A percentile compares a stretch with the other conserved stretches of the same genome.
Evolutionary conservation across 2,329 filamentous ascomycete species (phyloP).

Genomic region (Colletotrichum sp.): DNA sequence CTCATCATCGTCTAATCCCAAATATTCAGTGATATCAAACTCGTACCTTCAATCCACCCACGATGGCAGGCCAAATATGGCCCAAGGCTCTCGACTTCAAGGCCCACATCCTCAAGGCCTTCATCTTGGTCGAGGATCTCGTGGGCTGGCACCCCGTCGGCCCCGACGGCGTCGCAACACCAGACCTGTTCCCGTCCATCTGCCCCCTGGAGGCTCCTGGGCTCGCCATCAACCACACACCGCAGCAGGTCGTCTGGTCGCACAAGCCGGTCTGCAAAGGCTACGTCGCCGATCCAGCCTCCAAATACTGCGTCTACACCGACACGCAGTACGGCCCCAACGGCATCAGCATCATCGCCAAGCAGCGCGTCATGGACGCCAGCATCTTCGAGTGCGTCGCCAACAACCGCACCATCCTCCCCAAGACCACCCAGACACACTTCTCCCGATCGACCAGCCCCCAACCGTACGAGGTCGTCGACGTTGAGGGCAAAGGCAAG

Average conservation of each 20-base stretch:
- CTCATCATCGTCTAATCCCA: neutral
- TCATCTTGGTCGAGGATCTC: neutral
- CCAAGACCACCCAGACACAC: constrained; percentile 1
- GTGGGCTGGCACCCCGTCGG: neutral
- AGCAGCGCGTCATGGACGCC: constrained; percentile 34
- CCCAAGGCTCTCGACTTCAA: neutral
- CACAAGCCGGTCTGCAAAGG: constrained; percentile 27
- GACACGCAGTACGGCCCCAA: constrained; percentile 27
- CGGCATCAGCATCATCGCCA: constrained; percentile 40
- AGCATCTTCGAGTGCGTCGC: constrained; percentile 32
- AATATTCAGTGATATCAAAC: neutral
- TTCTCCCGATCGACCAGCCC: neutral
- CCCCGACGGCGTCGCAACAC: neutral
- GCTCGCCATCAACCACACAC: neutral
- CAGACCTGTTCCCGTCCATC: neutral
- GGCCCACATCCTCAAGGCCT: neutral
- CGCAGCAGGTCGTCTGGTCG: constrained; percentile 23
- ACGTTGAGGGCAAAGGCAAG: constrained; percentile 34
- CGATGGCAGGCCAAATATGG: neutral
- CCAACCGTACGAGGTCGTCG: constrained; percentile 29
- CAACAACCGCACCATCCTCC: neutral
- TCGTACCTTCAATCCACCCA: neutral
- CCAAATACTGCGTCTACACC: constrained; percentile 31
- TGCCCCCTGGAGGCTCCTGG: neutral
- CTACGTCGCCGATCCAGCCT: neutral